Base-by-base conservation (phyloP, 2,329 filamentous ascomycete genomes). In the Leptographium lundbergii region DNA sequence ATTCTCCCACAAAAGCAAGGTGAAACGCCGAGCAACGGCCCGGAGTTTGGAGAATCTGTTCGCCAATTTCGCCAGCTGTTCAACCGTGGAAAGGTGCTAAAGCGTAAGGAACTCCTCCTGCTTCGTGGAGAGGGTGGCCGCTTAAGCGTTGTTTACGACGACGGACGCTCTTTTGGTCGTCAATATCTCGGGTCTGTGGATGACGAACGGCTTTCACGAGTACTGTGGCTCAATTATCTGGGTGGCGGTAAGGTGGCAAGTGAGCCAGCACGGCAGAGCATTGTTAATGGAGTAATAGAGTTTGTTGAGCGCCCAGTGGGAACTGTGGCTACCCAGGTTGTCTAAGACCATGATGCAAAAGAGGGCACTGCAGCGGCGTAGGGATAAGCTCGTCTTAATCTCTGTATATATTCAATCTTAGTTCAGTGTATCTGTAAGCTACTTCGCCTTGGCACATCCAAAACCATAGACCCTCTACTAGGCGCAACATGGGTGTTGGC, bases 141-240 rank as follows among this genome's bases (percentile, higher is more conserved):
- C 56, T 70, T 96, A 66, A 81, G 81, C 61, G 80, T 90, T 52
- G 78, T 86, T 63, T 91, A 86, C 66, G 81, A 87, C 62, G 75
- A 79, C 53, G 69, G 74, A 60, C 78, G 76, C 19, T 61, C 61
- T 69, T 68, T 74, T 60, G 74, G 71, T 56, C 72, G 77, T 75
- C 70, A 80, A 70, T 69, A 76, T 7, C 70, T 97, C 65, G 94
- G 94, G 1, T 75, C 78, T 0, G 84, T 97, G 1, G 66, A 72
- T 0, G 94, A 97, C 68, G 88, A 94, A 74, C 78, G 92, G 58
- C 77, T 99, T 14, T 87, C 87, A 59, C 82, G 88, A 60, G 74
- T 92, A 61, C 74, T 97, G 25, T 97, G 92, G 92, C 73, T 96
- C 69, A 87, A 91, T 65, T 99, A 96, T 72, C 76, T 99, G 36